A percentile compares a stretch with the other conserved stretches of the same genome.
These are phyloP conservation scores for Xylaria arbuscula DNA, from an alignment of 2,329 filamentous ascomycete genomes.

Conservation along the genomic window DNA sequence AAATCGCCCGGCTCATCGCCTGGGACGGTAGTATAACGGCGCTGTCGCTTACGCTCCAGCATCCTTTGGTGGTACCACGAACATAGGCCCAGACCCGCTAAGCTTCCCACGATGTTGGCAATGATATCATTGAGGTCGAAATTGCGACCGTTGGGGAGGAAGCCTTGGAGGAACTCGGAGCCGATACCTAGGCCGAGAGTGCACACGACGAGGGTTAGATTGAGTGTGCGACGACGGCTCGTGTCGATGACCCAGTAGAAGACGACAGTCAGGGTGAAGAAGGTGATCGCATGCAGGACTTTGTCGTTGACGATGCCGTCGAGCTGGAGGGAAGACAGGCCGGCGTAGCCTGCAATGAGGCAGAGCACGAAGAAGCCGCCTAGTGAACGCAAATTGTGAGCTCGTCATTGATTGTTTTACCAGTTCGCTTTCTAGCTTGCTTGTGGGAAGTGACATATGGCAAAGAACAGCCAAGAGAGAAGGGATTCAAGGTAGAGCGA, in stretches of 20 bases:
- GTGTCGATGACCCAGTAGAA: slow-evolving; percentile 99
- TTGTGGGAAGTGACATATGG: no score
- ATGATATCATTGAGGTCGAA: slow-evolving; percentile 87
- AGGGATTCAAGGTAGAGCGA: not conserved
- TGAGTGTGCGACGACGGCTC: slow-evolving; percentile 82
- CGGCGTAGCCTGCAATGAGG: slow-evolving; percentile 80
- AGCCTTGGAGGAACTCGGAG: slow-evolving; percentile 78
- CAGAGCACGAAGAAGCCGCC: slow-evolving; percentile 77
- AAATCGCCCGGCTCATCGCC: slow-evolving; percentile 64
- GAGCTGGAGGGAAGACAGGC: slow-evolving; percentile 74
- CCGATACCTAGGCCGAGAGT: slow-evolving; percentile 77
- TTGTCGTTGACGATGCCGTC: slow-evolving; percentile 82
- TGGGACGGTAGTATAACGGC: slow-evolving; percentile 65
- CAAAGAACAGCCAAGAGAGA: not conserved
- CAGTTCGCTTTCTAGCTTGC: not conserved
- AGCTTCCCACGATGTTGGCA: slow-evolving; percentile 85
- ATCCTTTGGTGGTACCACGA: slow-evolving; percentile 96
- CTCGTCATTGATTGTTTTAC: slow-evolving; percentile 1
- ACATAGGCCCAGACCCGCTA: slow-evolving; percentile 77
- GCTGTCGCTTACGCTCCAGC: slow-evolving; percentile 84
- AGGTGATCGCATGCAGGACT: slow-evolving; percentile 84
- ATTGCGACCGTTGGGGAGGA: slow-evolving; percentile 77
- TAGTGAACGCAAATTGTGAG: slow-evolving; percentile 51
- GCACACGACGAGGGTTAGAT: slow-evolving; percentile 84
- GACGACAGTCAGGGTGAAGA: slow-evolving; percentile 85